Evolutionary conservation across 352 stramenopile genomes (phyloP), one percentile per base, ranked within the genome.

Genomic region (Phytophthora rubi): DNA sequence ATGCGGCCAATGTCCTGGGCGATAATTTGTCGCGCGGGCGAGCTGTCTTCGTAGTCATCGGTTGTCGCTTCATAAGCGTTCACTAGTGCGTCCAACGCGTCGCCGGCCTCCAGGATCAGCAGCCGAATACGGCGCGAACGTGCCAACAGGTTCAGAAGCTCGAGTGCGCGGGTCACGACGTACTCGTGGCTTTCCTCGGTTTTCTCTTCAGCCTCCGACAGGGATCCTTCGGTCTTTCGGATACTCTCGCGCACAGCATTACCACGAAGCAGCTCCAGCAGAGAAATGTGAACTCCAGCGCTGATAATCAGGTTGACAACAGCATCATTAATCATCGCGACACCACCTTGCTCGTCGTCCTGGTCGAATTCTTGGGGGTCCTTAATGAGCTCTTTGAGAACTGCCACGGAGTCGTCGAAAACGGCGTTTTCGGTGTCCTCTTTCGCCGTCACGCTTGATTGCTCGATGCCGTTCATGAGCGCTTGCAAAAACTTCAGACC

Each of bases 231-330:
- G 5, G 44, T 73, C 16, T 76, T 83, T 35, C 59, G 39, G 10
- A 69, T 30, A 53, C 61, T 75, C 53, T 67, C 62, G 13, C 58
- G 47, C 13, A 75, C 57, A 53, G 68, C 67, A 21, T 78, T 74
- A 23, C 77, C 73, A 4, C 76, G 75, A 59, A 94, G 65, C 10
- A 93, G 59, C 37, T 93, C 75, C 16, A 94, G 75, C 35, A 94
- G 71, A 37, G 82, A 83, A 48, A 88, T 80, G 59, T 94, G 86
- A 26, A 91, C 82, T 2, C 82, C 79, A 2, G 79, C 79, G 37
- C 82, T 91, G 65, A 93, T 93, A 32, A 92, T 66, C 30, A 92
- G 66, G 52, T 89, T 92, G 2, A 90, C 70, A 59, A 93, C 74
- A 10, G 79, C 75, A 21, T 89, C 67, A 42, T 91, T 92, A 2